Evolutionary conservation across 148 eudicot genomes (phyloP).

Genomic region (Pouteria glomerata): DNA sequence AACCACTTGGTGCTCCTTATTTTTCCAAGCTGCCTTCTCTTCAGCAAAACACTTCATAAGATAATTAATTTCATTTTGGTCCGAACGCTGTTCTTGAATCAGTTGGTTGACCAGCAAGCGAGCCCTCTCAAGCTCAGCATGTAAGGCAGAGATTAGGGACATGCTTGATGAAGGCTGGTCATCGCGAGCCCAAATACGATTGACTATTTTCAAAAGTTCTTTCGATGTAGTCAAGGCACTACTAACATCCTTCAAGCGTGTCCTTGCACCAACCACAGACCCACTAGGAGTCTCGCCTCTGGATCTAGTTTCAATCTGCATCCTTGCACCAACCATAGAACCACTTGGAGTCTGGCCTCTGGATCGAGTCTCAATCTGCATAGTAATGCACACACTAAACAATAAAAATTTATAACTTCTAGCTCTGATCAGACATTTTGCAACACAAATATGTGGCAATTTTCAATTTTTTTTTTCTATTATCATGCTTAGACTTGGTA

Average conservation of each 20-base stretch:
- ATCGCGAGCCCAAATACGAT: slow-evolving; percentile 67
- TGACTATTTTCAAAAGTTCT: slow-evolving; percentile 79
- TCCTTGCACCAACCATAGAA: no score
- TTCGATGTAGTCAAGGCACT: slow-evolving; percentile 85
- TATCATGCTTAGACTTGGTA: slow-evolving; percentile 4
- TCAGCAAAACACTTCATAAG: slow-evolving; percentile 71
- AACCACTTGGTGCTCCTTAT: slow-evolving; percentile 50
- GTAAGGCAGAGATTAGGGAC: slow-evolving; percentile 82
- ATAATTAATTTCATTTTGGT: slow-evolving; percentile 47
- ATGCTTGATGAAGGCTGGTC: slow-evolving; percentile 70
- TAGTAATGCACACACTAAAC: slow-evolving; percentile 2
- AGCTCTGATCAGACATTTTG: slow-evolving; percentile 1
- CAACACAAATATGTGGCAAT: not conserved
- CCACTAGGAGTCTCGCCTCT: slow-evolving; percentile 53
- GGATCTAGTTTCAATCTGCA: slow-evolving; percentile 77
- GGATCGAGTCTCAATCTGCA: no score
- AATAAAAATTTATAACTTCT: no score
- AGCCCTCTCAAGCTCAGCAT: slow-evolving; percentile 88
- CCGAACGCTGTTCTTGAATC: slow-evolving; percentile 67
- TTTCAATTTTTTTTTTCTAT: not conserved
- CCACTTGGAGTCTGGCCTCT: no score
- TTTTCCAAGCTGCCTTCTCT: slow-evolving; percentile 78
- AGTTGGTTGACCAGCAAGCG: slow-evolving; percentile 77
- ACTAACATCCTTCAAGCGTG: slow-evolving; percentile 73
- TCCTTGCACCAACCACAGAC: slow-evolving; percentile 33